Base-by-base conservation (phyloP, 2,329 filamentous ascomycete species). In the Pochonia chlamydosporia region DNA sequence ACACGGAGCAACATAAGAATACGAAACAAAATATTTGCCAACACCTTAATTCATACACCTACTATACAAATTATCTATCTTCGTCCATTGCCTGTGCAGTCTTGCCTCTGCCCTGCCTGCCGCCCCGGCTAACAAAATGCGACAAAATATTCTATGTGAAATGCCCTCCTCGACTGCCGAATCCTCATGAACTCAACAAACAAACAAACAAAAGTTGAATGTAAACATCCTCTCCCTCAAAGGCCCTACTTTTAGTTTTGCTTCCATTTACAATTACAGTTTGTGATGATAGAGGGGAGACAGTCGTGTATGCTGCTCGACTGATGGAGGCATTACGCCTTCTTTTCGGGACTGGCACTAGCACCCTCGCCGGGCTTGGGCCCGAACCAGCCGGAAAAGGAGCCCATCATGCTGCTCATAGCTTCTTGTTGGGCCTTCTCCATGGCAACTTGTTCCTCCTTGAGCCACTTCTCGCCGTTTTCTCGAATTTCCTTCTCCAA, bases 381-480 rank as follows among this genome's bases (percentile, higher is more conserved):
- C 8, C 53, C 53, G 46, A 67, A 66, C 43, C 57, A 54, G 46
- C 60, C 59, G 14, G 54, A 56, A 59, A 93, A 83, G 24, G 84
- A 85, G 49, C 78, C 80, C 79, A 92, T 93, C 89, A 96, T 95
- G 62, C 80, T 89, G 70, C 86, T 87, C 85, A 95, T 91, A 59
- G 86, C 85, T 69, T 95, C 90, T 61, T 95, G 87, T 67, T 91
- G 87, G 53, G 84, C 77, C 74, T 89, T 91, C 75, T 96, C 92
- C 72, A 91, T 85, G 63, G 88, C 81, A 42, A 84, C 84, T 37
- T 87, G 87, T 75, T 96, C 91, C 67, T 97, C 92, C 74, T 91
- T 91, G 57, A 99, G 75, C 89, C 91, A 96, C 71, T 92, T 89
- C 66, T 92, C 89, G 44, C 91, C 93, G 63, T 97, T 93, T 67